A percentile compares a stretch with the other conserved stretches of the same genome.
phyloP scores from a whole-genome alignment of 352 stramenopile genomes.

The Phytophthora pini region DNA sequence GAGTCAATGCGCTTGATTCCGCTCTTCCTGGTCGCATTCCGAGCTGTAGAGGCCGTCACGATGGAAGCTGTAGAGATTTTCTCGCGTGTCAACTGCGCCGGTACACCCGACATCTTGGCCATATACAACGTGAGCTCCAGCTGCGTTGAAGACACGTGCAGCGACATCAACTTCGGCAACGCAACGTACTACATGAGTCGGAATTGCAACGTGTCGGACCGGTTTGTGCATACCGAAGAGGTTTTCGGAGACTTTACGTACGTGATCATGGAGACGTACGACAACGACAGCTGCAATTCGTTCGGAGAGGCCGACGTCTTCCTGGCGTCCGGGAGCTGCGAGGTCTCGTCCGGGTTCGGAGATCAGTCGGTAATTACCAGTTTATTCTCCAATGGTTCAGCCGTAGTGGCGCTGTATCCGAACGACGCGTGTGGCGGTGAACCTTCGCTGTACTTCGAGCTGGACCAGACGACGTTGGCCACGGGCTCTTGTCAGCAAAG shows the following conservation, averaged over 20 bases:
- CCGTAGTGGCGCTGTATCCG: constrained; percentile 16
- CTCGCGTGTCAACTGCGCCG: constrained; percentile 21
- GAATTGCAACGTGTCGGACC: constrained; percentile 26
- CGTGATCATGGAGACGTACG: constrained; percentile 29
- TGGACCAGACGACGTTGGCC: constrained; percentile 13
- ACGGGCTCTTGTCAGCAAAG: constrained; percentile 16
- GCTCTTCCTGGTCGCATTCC: constrained; percentile 4
- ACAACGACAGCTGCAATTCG: constrained; percentile 15
- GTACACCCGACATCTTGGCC: constrained; percentile 22
- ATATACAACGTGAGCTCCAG: constrained; percentile 8
- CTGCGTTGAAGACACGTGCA: constrained; percentile 17
- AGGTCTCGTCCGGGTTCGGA: constrained; percentile 21
- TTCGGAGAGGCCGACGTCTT: constrained; percentile 23
- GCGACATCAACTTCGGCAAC: constrained; percentile 18
- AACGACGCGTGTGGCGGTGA: constrained; percentile 20
- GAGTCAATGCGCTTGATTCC: neutral
- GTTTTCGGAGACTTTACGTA: constrained; percentile 27
- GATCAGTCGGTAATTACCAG: constrained; percentile 21
- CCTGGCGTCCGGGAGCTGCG: constrained; percentile 19
- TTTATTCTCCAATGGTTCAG: constrained; percentile 27
- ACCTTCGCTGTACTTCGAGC: constrained; percentile 22
- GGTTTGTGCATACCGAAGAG: constrained; percentile 9
- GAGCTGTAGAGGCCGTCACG: neutral
- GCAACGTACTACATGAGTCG: constrained; percentile 19
- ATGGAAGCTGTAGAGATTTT: constrained; percentile 23